Conservation (phyloP, 306 rosid species). For the Lablab purpureus region DNA sequence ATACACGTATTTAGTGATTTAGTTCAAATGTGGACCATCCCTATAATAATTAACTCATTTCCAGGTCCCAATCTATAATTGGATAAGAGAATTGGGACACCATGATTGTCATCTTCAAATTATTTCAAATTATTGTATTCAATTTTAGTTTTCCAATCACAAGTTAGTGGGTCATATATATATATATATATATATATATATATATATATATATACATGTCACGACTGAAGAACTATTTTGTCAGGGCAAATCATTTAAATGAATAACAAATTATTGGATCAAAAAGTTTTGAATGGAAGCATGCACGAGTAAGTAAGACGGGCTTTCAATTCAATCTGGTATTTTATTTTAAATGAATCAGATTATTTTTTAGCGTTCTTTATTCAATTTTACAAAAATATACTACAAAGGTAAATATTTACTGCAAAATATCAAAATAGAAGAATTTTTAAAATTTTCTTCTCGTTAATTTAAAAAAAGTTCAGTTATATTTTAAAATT, state of each 20-base stretch:
- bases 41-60: conserved; percentile 22
- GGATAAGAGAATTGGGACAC: conserved; percentile 19
- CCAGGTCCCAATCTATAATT: conserved; percentile 24
- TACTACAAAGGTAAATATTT: not conserved
- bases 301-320: not conserved
- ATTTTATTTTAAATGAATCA: not conserved
- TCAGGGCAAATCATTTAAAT: not conserved
- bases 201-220: too few relatives aligned
- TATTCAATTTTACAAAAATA: not conserved
- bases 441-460: not conserved
- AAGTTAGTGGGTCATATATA: not conserved
- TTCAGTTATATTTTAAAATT: not conserved
- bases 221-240: not conserved
- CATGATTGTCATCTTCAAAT: conserved; percentile 17
- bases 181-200: too few relatives aligned
- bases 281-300: conserved; percentile 9
- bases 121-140: conserved; percentile 18
- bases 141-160: not conserved
- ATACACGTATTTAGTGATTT: not conserved
- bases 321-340: not conserved
- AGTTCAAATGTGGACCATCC: conserved; percentile 19
- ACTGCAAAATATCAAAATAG: not conserved
- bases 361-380: not conserved
- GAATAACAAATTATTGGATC: not conserved
- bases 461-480: too few relatives aligned